Base-by-base conservation (phyloP, 768 basidiomycete species). In the Amanita pseudoporphyria region DNA sequence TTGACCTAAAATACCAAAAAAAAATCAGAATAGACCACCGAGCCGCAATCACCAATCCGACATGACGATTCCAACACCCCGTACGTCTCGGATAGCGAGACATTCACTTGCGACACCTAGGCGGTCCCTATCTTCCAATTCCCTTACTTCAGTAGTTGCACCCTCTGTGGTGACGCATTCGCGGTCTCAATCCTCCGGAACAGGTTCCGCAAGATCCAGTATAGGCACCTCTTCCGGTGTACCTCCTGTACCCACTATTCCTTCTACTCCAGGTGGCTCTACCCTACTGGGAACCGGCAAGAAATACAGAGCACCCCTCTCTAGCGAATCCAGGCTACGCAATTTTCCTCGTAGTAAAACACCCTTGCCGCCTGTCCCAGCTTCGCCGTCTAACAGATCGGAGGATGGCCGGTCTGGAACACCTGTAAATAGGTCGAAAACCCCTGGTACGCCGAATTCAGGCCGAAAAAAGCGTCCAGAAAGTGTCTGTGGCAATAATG, bases 271-370 rank as follows among this genome's bases (percentile, higher is more conserved):
- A 2, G 38, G 31, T 18, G 45, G 45, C 22, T 14, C 38, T 24
- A 35, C 18, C n/a, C 21, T 49, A 16, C 31, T 43, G 6, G 18
- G 48, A 0, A 74, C 79, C 6, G 64, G 74, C 57, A 84, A 81
- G 70, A 82, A 82, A 60, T 84, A 82, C 67, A 85, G 82, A 58
- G 78, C 83, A 0, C 58, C 77, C 0, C 62, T 86, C 13, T 82
- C 82, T 12, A 58, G 57, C 49, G 76, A 71, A 56, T 63, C 66
- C 16, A 51, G 40, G 52, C 56, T 64, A 12, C 55, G 57, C 6
- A 53, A 54, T 33, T 55, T 42, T 18, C 28, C 35, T 16, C 35
- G 38, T 13, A 35, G 21, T 6, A 69, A 63, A 52, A 61, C 67
- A 7, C 59, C 65, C 12, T 64, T 79, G 2, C 59, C 74, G 0